Base-by-base conservation (phyloP, 225 moss, liverwort and hornwort genomes). In the Asterella californica region DNA sequence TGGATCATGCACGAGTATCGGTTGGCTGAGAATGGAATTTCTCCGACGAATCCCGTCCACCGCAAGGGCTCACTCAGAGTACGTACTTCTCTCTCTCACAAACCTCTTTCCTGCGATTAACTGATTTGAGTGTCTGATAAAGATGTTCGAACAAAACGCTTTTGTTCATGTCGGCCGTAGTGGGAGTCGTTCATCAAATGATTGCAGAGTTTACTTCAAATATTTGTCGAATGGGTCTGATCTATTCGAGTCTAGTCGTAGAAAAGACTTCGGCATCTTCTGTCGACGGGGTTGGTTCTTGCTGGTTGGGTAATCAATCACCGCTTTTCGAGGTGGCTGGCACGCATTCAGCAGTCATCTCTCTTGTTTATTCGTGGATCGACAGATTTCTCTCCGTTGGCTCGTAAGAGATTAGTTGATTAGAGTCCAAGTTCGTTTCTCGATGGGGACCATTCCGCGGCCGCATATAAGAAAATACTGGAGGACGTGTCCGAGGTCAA, bases 1-100 rank as follows among this genome's bases (percentile, higher is more conserved):
- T 99, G 99, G 99, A 99, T 99, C 64, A 99, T 99, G 99, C 99
- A 99, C 54, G 99, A 99, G 89, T 99, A 99, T 60, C 93, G 95
- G 19, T 53, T 95, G 81, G 95, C 95, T 15, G 99, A 99, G 42
- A 93, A 92, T 46, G 95, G 89, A 17, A 79, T 93, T 57, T 90
- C 90, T 4, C 87, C 93, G 10, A 81, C 89, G 0, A 89, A 90
- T 10, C 93, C 91, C 77, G 83, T 89, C 37, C 93, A 95, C 88
- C 85, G 92, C 73, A 99, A 99, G 79, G 99, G 99, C 75, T 99
- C 99, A 22, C 92, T 99, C 30, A 90, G 99, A 72, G 99, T 99
- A 90, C 6, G 85, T 62, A 27, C 30, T 37, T 68, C 68, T 68
- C 34, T 33, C 34, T 2, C 36, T 21, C 34, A 34, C 68, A 5